Conservation (phyloP, 108 stramenopile genomes). For the Skeletonema menzelii region DNA sequence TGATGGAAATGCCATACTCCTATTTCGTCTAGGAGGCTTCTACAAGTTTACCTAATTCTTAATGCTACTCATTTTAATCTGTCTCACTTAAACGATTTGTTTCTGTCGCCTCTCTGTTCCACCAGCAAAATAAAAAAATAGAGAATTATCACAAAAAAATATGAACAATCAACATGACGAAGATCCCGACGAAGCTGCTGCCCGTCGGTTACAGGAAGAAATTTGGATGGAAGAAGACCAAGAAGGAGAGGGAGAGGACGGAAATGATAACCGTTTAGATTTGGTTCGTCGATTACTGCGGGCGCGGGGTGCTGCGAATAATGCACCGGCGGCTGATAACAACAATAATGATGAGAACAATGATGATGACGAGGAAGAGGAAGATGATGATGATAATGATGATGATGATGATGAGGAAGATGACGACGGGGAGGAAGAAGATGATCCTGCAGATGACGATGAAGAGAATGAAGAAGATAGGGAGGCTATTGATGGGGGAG, state of each 20-base stretch:
- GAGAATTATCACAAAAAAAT: neutral
- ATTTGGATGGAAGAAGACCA: slow-evolving; percentile 42
- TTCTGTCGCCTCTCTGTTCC: no score
- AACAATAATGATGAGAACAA: slow-evolving; percentile 13
- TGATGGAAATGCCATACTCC: no score
- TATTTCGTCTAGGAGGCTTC: no score
- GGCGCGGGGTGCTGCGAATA: slow-evolving; percentile 31
- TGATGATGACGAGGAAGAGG: slow-evolving; percentile 25
- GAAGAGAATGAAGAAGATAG: slow-evolving; percentile 26
- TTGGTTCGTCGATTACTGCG: slow-evolving; percentile 7
- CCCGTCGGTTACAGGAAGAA: slow-evolving; percentile 34
- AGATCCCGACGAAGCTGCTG: slow-evolving; percentile 33
- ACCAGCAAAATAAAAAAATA: neutral
- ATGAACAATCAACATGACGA: slow-evolving; percentile 13
- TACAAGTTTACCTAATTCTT: no score
- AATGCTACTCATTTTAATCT: no score
- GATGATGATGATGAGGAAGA: slow-evolving; percentile 27
- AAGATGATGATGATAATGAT: slow-evolving; percentile 15
- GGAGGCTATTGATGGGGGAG: slow-evolving; percentile 40
- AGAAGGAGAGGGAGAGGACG: slow-evolving; percentile 32
- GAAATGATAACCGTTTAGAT: slow-evolving; percentile 18
- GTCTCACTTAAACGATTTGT: no score
- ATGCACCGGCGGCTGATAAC: slow-evolving; percentile 31
- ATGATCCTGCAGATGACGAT: slow-evolving; percentile 19
- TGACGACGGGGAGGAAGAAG: slow-evolving; percentile 20